Conservation (phyloP, 345 rosid species). For the Toxicodendron radicans region DNA sequence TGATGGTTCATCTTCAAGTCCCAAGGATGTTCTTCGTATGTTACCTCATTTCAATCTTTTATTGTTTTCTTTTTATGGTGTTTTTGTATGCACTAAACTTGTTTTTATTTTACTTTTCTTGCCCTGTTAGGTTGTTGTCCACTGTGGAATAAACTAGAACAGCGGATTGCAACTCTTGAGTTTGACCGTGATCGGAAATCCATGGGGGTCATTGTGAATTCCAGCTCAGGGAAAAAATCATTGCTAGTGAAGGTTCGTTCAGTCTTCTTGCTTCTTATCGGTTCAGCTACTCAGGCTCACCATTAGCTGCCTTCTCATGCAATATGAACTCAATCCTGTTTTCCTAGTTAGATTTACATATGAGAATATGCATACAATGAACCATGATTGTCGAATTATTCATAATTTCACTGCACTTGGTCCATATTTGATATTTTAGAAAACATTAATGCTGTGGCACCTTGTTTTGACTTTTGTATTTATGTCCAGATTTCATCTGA, state of each 20-base stretch:
- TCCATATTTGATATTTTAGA: background rate
- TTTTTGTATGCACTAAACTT: background rate
- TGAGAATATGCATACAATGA: background rate
- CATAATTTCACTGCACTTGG: background rate
- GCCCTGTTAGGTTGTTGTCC: slow-evolving; percentile 59
- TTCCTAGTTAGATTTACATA: background rate
- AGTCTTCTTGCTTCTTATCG: background rate
- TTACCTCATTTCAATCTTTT: slow-evolving; percentile 3
- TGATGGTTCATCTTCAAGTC: slow-evolving; percentile 37
- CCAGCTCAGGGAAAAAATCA: slow-evolving; percentile 64
- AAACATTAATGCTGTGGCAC: background rate
- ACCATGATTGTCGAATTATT: background rate
- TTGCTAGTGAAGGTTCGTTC: slow-evolving; percentile 77
- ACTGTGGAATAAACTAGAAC: slow-evolving; percentile 67
- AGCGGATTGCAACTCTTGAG: slow-evolving; percentile 90
- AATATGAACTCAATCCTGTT: background rate
- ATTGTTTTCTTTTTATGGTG: background rate
- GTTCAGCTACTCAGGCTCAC: background rate
- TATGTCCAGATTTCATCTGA: background rate
- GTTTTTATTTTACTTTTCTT: background rate
- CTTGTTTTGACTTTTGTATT: background rate
- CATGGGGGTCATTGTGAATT: slow-evolving; percentile 94
- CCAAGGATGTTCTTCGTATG: slow-evolving; percentile 55
- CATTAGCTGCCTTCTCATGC: background rate
- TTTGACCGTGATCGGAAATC: slow-evolving; percentile 91